Base-by-base conservation (phyloP, 176 grass and related monocot genomes). In the Panicum miliaceum region DNA sequence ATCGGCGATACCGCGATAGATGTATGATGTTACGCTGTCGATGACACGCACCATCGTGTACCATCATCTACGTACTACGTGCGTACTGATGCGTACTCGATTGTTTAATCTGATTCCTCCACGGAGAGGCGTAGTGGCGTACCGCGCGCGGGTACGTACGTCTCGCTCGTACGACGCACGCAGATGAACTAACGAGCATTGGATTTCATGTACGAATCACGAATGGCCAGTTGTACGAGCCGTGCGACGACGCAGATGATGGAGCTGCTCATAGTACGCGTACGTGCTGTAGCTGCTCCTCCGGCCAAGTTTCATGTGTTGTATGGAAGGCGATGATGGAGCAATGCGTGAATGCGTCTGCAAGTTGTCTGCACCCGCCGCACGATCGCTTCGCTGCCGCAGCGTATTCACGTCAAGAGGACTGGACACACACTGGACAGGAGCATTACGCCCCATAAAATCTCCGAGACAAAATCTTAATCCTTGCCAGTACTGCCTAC, bases 401-500 rank as follows among this genome's bases (percentile, higher is more conserved):
- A 67, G 60, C 47, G 22, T 75, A 84, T 84, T 89, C 75, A 80
- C 60, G 86, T 77, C 72, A 70, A 82, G 71, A 27, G 3, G 26
- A 87, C 59, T 62, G 82, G 71, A 6, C 27, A 14, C 50, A 18
- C 50, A 60, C 50, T 18, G 53, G 88, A 85, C 88, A 76, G 72
- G 73, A 12, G 27, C 73, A 90, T 90, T 86, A 83, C 48, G 42
- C 18, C 71, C 73, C 36, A 77, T 83, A 60, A 86, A 83, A 84
- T 73, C 73, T 26, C 3, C 41, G 42, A 73, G 88, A 83, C 84
- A 90, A 86, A 83, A 87, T 90, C 84, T 80, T 84, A 84, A 90
- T 74, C 80, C 68, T 83, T 74, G 42, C 25, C 89, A 69, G 80
- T 79, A 71, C 63, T 83, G 70, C 45, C 45, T 68, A 34, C 15